A percentile compares a stretch with the other conserved stretches of the same genome.
These are phyloP conservation scores for Alternaria dauci DNA, from an alignment of 2,329 filamentous ascomycete species.

Conservation along the genomic window DNA sequence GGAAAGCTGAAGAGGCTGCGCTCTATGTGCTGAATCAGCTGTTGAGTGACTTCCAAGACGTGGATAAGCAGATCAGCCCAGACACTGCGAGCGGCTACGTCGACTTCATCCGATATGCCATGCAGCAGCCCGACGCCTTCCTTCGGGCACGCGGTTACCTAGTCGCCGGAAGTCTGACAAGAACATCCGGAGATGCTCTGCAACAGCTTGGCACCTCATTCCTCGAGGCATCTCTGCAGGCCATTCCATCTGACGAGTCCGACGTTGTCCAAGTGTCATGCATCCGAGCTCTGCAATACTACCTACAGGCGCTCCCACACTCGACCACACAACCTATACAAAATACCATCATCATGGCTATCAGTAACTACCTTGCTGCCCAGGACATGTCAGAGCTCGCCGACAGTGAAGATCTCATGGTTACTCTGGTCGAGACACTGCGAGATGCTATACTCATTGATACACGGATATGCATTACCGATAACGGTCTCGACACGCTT, in stretches of 20 bases:
- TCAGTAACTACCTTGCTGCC: slow-evolving; percentile 76
- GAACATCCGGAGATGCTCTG: slow-evolving; percentile 68
- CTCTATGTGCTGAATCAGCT: slow-evolving; percentile 87
- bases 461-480: slow-evolving; percentile 75
- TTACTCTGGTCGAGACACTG: slow-evolving; percentile 86
- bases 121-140: slow-evolving; percentile 75
- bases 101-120: slow-evolving; percentile 79
- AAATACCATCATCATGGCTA: slow-evolving; percentile 64
- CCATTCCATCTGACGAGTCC: slow-evolving; percentile 76
- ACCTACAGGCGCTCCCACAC: slow-evolving; percentile 63
- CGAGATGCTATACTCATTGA: slow-evolving; percentile 84
- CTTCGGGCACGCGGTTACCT: slow-evolving; percentile 87
- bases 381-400: slow-evolving; percentile 85
- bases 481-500: slow-evolving; percentile 80
- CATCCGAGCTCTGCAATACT: slow-evolving; percentile 82
- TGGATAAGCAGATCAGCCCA: slow-evolving; percentile 73
- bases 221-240: slow-evolving; percentile 76
- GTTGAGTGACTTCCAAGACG: slow-evolving; percentile 82
- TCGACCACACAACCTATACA: slow-evolving; percentile 66
- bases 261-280: slow-evolving; percentile 93
- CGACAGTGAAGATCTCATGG: slow-evolving; percentile 90
- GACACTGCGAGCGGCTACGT: slow-evolving; percentile 78
- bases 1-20: slow-evolving; percentile 78
- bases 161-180: slow-evolving; percentile 80
- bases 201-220: slow-evolving; percentile 66